These are phyloP conservation scores for Ustilago nuda DNA, from an alignment of 1,284 basidiomycete species.

Conservation along the genomic window DNA sequence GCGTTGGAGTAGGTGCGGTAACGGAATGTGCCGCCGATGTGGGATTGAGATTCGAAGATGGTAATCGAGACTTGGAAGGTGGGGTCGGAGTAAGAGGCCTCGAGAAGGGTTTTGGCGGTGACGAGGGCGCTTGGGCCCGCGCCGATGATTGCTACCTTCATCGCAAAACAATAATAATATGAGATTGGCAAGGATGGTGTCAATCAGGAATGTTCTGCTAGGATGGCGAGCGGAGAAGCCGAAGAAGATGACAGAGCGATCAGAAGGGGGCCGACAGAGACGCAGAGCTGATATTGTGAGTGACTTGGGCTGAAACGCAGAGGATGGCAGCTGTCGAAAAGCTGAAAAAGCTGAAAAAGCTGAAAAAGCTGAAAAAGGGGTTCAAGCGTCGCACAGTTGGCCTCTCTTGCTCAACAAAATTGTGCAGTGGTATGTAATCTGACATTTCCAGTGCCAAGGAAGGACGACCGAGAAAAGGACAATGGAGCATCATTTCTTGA, in stretches of 20 bases:
- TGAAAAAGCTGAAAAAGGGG: not conserved
- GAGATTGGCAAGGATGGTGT: not conserved
- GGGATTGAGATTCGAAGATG: conserved; percentile 73
- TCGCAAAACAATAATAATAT: not conserved
- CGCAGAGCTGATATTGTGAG: not conserved
- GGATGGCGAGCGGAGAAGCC: not conserved
- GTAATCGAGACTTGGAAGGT: conserved; percentile 72
- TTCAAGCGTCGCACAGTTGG: not conserved
- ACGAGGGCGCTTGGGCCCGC: conserved; percentile 75
- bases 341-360: too few relatives aligned
- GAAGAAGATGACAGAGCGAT: not conserved
- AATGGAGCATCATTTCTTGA: too few relatives aligned
- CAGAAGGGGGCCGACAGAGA: not conserved
- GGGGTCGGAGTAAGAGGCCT: conserved; percentile 34
- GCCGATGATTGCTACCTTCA: conserved; percentile 60
- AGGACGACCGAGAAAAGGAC: too few relatives aligned
- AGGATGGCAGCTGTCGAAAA: not conserved
- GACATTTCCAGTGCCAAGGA: not conserved
- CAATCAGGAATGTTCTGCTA: not conserved
- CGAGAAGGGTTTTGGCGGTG: conserved; percentile 74
- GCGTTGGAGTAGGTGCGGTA: conserved; percentile 72
- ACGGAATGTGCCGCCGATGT: conserved; percentile 76
- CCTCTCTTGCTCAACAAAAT: too few relatives aligned
- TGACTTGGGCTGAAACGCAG: too few relatives aligned
- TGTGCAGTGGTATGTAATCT: not conserved